Percentiles rank a stretch among this genome's conserved stretches.
Evolutionary conservation across 345 rosid species (phyloP).

Genomic region (Eucalyptus polyanthemos): DNA sequence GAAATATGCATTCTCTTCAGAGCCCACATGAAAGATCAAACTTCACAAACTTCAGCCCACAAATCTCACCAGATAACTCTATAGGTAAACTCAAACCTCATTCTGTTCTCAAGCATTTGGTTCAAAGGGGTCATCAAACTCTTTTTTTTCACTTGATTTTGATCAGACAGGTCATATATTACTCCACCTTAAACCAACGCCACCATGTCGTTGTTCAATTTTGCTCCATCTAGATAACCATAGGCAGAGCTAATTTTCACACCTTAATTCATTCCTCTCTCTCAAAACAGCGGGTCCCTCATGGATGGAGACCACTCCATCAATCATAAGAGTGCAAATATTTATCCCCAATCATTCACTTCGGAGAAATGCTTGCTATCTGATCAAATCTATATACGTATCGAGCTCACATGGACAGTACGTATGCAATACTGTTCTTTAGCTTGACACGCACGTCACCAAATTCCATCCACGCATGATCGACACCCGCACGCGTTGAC

Average conservation of each 20-base stretch:
- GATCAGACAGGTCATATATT: not conserved
- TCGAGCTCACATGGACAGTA: not conserved
- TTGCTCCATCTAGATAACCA: not conserved
- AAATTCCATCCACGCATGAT: not conserved
- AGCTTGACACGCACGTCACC: not conserved
- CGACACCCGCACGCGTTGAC: not conserved
- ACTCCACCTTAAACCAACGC: not conserved
- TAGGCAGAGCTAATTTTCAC: rapidly evolving
- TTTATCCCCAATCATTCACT: not conserved
- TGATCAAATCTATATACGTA: not conserved
- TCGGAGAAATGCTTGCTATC: not conserved
- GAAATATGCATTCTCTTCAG: not conserved
- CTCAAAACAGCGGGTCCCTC: not conserved
- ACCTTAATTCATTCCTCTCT: not conserved
- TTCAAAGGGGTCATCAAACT: rapidly evolving
- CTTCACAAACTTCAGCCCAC: not conserved
- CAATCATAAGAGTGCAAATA: not conserved
- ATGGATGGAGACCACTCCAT: not conserved
- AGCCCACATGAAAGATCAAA: not conserved
- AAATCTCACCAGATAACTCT: not conserved
- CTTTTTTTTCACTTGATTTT: not conserved
- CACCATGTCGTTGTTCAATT: rapidly evolving
- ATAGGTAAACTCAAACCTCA: rapidly evolving
- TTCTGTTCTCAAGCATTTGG: not conserved
- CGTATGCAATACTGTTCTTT: not conserved